Evolutionary conservation across 2,329 filamentous ascomycete genomes (phyloP), one percentile per base, ranked within the genome.

Genomic region (Venturia asperata): DNA sequence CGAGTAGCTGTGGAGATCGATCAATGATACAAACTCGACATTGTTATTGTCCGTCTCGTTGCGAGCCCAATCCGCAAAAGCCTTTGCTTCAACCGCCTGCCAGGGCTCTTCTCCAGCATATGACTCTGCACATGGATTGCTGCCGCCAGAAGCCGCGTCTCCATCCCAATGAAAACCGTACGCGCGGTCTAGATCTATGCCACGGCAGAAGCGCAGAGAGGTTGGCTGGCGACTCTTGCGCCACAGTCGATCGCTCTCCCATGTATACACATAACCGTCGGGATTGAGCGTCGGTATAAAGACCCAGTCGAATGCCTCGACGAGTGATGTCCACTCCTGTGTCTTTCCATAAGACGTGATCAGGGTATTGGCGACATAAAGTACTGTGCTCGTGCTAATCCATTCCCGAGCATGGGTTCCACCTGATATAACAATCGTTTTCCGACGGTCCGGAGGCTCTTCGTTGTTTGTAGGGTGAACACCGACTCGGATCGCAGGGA

Each of bases 391-490:
- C 0, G 89, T 92, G 60, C 91, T 91, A 69, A 99, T 96, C 94
- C 94, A 99, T 80, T 99, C 94, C 45, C 94, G 85, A 3, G 92
- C 93, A 75, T 97, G 94, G n/a, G 90, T 82, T 61, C 93, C 93
- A 64, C 91, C 94, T 4, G 87, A 87, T 24, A 99, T 80, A 62
- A 96, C 80, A 65, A 96, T 85, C 0, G 90, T 93, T 74, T 91
- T 91, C 62, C 90, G 85, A 5, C 56, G 64, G 19, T 24, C 19
- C 6, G 49, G n/a, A 9, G 62, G 47, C 37, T 82, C 72, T 64
- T 79, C 71, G 58, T 79, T 70, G 73, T 80, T 80, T 43, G 80
- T 79, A 71, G 81, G 77, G 65, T 81, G 78, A 1, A 83, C 82
- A 21, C 92, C 91, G 4, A 97, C 82, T 67, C 89, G 87, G 27